Evolutionary conservation across 2,329 filamentous ascomycete species (phyloP).

Genomic region (Grosmannia penicillata): DNA sequence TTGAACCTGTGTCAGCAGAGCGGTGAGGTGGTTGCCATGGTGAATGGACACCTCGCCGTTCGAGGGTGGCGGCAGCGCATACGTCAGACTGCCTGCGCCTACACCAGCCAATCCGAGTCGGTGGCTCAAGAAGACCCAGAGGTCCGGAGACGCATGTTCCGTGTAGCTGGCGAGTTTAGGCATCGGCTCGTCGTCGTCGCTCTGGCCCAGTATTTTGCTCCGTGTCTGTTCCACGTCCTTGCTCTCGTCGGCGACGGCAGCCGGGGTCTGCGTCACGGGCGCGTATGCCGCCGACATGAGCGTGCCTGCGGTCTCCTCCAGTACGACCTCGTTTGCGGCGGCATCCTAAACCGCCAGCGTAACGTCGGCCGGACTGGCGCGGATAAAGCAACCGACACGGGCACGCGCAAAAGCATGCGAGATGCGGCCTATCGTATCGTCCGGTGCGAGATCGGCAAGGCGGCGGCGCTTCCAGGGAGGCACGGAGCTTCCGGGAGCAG

Average conservation of each 20-base stretch:
- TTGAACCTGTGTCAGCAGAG: neutral
- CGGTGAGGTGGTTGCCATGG: neutral
- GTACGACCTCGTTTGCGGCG: neutral
- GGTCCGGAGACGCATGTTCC: too few species aligned
- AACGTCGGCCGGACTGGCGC: neutral
- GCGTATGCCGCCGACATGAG: too few species aligned
- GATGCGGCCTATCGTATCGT: conserved; percentile 1
- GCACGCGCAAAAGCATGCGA: neutral
- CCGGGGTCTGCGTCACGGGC: too few species aligned
- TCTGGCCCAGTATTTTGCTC: too few species aligned
- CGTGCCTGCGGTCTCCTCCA: neutral
- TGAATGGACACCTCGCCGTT: neutral
- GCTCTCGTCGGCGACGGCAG: too few species aligned
- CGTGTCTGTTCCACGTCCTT: too few species aligned
- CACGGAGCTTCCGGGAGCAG: neutral
- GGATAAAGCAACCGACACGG: neutral
- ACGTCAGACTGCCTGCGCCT: neutral
- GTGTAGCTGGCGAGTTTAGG: too few species aligned
- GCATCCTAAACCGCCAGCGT: conserved; percentile 3
- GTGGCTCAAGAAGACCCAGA: neutral
- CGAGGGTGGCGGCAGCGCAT: neutral
- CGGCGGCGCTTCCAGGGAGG: conserved; percentile 2
- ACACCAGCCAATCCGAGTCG: neutral
- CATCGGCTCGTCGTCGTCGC: too few species aligned
- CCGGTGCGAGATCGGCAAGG: neutral